These are phyloP conservation scores for Fusarium transvaalense DNA, from an alignment of 2,329 filamentous ascomycete species.

Conservation along the genomic window DNA sequence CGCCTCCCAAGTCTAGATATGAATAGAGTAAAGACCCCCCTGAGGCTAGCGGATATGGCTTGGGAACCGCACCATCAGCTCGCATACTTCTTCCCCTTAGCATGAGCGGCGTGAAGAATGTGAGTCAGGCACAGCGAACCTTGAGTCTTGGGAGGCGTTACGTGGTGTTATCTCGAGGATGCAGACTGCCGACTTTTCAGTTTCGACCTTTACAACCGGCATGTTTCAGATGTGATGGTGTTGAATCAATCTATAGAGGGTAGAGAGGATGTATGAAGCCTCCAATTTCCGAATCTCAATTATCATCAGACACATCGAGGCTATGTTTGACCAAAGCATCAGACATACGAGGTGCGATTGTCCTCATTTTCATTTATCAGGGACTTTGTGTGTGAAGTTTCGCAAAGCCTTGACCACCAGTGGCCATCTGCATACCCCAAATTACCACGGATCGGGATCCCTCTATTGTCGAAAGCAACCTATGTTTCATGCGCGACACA, in stretches of 20 bases:
- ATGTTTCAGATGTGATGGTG: constrained; percentile 30
- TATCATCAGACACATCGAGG: constrained; percentile 2
- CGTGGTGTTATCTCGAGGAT: background rate
- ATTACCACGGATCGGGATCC: background rate
- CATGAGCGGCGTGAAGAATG: background rate
- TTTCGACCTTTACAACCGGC: background rate
- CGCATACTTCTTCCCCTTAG: constrained; percentile 14
- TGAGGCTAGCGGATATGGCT: constrained; percentile 45
- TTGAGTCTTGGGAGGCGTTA: constrained; percentile 1
- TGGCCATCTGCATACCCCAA: background rate
- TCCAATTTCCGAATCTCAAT: background rate
- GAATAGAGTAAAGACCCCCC: constrained; percentile 37
- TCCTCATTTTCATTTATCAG: background rate
- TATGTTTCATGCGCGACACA: constrained; percentile 21
- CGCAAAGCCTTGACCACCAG: constrained; percentile 4
- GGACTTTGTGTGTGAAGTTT: background rate
- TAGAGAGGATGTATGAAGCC: constrained; percentile 1
- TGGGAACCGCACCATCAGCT: constrained; percentile 34
- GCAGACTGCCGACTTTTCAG: background rate
- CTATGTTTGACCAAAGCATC: constrained; percentile 19
- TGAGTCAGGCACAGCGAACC: constrained; percentile 23
- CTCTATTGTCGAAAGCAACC: constrained; percentile 5
- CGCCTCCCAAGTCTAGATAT: constrained; percentile 39
- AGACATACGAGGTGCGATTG: constrained; percentile 15
- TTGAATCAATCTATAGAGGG: background rate